These are phyloP conservation scores for Poa pratensis DNA, from an alignment of 176 grass and related monocot species.

Conservation along the genomic window DNA sequence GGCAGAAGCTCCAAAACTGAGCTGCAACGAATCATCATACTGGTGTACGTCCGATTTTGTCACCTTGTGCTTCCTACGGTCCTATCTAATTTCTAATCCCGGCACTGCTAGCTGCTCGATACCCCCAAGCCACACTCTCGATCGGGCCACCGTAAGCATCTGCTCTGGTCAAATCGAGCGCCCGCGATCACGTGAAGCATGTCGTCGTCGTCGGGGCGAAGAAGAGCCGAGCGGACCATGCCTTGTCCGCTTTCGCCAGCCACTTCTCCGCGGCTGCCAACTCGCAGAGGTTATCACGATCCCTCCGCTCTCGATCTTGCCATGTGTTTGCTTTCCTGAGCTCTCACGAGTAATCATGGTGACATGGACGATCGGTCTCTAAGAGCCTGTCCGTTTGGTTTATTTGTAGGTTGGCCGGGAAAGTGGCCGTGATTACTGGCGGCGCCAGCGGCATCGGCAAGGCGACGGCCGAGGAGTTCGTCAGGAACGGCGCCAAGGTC, in stretches of 20 bases:
- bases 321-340: no score
- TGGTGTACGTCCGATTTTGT: no score
- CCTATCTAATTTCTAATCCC: no score
- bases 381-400: not conserved
- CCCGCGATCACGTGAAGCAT: not conserved
- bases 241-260: not conserved
- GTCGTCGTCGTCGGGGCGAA: not conserved
- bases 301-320: not conserved
- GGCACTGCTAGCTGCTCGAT: no score
- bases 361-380: not conserved
- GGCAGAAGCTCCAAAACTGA: no score
- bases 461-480: constrained; percentile 36
- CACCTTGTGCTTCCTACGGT: no score
- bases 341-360: not conserved
- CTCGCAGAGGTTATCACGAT: not conserved
- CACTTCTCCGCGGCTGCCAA: not conserved
- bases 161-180: no score
- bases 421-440: constrained; percentile 51
- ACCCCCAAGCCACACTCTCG: no score
- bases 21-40: no score
- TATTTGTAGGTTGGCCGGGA: constrained; percentile 35
- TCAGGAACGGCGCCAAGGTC: constrained; percentile 31
- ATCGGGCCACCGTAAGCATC: no score
- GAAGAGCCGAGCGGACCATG: not conserved
- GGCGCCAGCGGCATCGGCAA: constrained; percentile 51